Conservation (phyloP, 2,329 filamentous ascomycete species). For the Drechslera avenae region DNA sequence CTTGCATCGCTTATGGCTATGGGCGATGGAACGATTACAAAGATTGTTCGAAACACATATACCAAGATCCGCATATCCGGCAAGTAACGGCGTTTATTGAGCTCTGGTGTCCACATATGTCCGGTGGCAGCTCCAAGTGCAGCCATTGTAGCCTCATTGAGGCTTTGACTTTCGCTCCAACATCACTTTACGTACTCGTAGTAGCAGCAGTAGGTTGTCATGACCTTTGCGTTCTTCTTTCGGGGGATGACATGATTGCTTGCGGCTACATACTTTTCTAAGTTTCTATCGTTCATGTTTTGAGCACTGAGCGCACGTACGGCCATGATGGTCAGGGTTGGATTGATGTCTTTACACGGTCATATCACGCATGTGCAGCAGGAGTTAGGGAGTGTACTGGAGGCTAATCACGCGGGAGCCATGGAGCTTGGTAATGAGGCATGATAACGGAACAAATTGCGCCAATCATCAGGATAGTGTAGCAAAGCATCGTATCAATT, state of each 20-base stretch:
- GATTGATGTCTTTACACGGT: conserved; percentile 7
- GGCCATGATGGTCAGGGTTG: not conserved
- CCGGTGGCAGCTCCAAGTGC: not conserved
- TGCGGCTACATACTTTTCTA: not conserved
- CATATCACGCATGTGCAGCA: conserved; percentile 2
- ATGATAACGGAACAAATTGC: conserved; percentile 7
- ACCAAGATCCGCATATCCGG: conserved; percentile 13
- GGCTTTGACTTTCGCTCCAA: conserved; percentile 1
- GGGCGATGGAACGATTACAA: conserved; percentile 12
- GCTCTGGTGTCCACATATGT: not conserved
- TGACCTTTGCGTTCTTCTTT: not conserved
- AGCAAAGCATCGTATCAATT: conserved; percentile 2
- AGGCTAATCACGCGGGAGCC: conserved; percentile 1
- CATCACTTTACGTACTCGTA: not conserved
- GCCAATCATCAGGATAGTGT: not conserved
- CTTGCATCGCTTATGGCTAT: conserved; percentile 4
- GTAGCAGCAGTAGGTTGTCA: not conserved
- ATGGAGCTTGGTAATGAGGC: not conserved
- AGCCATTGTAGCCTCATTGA: not conserved
- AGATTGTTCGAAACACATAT: conserved; percentile 23
- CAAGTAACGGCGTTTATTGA: conserved; percentile 1
- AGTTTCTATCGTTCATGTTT: not conserved
- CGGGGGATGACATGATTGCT: not conserved
- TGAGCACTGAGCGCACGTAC: not conserved
- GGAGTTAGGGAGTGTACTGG: conserved; percentile 4